phyloP scores from a whole-genome alignment of 2,329 filamentous ascomycete species.

The Trichoderma sp. region DNA sequence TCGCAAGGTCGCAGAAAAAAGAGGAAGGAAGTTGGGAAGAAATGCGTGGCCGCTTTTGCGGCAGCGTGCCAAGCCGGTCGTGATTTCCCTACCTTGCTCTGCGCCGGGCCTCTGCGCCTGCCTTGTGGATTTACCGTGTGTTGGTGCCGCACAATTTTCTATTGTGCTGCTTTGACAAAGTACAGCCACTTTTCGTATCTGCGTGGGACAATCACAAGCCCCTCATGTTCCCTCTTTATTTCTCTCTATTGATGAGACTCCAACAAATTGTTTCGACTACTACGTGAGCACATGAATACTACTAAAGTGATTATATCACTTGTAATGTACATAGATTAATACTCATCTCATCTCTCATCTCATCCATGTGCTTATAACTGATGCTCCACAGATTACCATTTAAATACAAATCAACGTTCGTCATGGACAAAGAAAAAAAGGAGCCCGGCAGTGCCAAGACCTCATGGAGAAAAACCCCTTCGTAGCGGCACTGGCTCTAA shows the following conservation, averaged over 20 bases:
- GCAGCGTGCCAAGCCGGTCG: constrained; percentile 1
- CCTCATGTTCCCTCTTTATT: too few relatives aligned
- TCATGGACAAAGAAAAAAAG: not conserved
- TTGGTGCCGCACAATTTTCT: not conserved
- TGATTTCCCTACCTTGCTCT: not conserved
- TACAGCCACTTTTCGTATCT: too few relatives aligned
- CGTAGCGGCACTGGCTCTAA: constrained; percentile 22
- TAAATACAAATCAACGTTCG: not conserved
- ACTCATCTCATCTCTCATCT: not conserved
- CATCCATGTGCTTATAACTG: not conserved
- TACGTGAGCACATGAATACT: not conserved
- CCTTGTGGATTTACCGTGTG: not conserved
- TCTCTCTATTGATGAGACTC: too few relatives aligned
- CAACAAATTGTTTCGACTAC: too few relatives aligned
- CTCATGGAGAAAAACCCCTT: not conserved
- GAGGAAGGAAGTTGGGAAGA: not conserved
- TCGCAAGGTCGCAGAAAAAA: not conserved
- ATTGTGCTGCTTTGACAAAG: not conserved
- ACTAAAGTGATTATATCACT: not conserved
- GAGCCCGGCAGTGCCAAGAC: constrained; percentile 22
- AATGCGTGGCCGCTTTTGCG: constrained; percentile 4
- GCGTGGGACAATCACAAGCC: not conserved
- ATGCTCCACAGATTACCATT: not conserved
- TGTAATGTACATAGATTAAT: not conserved
- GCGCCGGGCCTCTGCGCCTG: not conserved